phyloP scores from a whole-genome alignment of 2,329 filamentous ascomycete species.

The Curvularia eragrostidis region DNA sequence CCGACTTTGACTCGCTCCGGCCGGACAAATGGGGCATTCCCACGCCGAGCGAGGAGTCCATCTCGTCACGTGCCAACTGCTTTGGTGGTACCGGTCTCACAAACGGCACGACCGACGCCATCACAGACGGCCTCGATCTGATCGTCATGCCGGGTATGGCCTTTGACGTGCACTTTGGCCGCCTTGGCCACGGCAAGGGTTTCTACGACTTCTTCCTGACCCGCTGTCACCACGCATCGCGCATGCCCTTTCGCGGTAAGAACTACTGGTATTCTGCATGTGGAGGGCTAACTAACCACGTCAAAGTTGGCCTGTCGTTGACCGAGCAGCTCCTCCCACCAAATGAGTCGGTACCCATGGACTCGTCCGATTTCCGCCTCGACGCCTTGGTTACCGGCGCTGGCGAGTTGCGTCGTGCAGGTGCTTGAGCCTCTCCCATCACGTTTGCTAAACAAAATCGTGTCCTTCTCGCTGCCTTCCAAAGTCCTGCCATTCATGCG shows the following conservation, averaged over 20 bases:
- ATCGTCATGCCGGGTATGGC: slow-evolving; percentile 93
- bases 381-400: slow-evolving; percentile 78
- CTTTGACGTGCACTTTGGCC: slow-evolving; percentile 77
- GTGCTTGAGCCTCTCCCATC: slow-evolving; percentile 15
- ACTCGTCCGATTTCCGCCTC: slow-evolving; percentile 77
- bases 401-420: slow-evolving; percentile 58
- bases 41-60: slow-evolving; percentile 72
- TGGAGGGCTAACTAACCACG: slow-evolving; percentile 47
- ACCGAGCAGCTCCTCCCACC: slow-evolving; percentile 79
- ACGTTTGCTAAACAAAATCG: slow-evolving; percentile 8
- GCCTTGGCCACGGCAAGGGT: slow-evolving; percentile 92
- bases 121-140: slow-evolving; percentile 69
- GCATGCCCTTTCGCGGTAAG: slow-evolving; percentile 67
- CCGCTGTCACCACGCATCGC: slow-evolving; percentile 66
- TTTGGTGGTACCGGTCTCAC: slow-evolving; percentile 67
- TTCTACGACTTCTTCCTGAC: slow-evolving; percentile 96
- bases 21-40: slow-evolving; percentile 94
- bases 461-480: slow-evolving; percentile 1
- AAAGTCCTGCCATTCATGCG: slow-evolving; percentile 9
- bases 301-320: slow-evolving; percentile 77
- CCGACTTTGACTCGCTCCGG: slow-evolving; percentile 79
- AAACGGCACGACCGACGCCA: slow-evolving; percentile 44
- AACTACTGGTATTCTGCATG: slow-evolving; percentile 38
- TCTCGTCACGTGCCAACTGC: slow-evolving; percentile 72
- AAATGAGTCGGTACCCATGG: slow-evolving; percentile 73